Percentiles rank a stretch among this genome's conserved stretches.
Conservation (phyloP, 345 rosid genomes). For the Psidium guajava region DNA sequence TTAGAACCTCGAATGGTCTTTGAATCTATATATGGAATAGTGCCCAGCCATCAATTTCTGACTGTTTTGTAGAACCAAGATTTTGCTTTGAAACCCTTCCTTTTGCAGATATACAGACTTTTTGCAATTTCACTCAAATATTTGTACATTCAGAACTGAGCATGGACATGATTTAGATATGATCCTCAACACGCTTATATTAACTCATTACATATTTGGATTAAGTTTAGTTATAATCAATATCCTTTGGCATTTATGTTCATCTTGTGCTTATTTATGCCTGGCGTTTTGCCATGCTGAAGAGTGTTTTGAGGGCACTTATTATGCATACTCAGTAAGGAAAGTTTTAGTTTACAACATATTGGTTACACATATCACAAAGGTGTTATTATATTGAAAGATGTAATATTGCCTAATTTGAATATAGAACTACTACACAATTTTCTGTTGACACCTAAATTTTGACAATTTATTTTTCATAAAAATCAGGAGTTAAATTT, state of each 20-base stretch:
- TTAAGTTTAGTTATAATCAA: not conserved
- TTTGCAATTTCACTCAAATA: not conserved
- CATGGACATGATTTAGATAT: not conserved
- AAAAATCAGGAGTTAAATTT: too few relatives aligned
- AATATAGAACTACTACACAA: not conserved
- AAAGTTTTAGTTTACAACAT: not conserved
- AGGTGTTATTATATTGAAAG: not conserved
- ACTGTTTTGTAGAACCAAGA: not conserved
- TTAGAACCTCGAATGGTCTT: not conserved
- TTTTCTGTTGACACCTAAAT: not conserved
- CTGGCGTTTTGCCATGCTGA: not conserved
- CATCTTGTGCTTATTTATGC: not conserved
- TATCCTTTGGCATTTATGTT: not conserved
- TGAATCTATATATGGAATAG: not conserved
- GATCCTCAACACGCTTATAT: not conserved
- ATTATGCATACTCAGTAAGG: not conserved
- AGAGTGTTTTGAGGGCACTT: not conserved
- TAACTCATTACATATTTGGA: not conserved
- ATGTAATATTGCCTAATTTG: not conserved
- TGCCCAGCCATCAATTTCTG: not conserved
- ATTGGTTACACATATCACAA: too few relatives aligned
- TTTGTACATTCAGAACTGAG: not conserved
- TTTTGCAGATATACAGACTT: not conserved
- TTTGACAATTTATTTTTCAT: too few relatives aligned
- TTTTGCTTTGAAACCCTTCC: not conserved